Evolutionary conservation across 768 basidiomycete genomes (phyloP).

Genomic region (Lactarius indigo): DNA sequence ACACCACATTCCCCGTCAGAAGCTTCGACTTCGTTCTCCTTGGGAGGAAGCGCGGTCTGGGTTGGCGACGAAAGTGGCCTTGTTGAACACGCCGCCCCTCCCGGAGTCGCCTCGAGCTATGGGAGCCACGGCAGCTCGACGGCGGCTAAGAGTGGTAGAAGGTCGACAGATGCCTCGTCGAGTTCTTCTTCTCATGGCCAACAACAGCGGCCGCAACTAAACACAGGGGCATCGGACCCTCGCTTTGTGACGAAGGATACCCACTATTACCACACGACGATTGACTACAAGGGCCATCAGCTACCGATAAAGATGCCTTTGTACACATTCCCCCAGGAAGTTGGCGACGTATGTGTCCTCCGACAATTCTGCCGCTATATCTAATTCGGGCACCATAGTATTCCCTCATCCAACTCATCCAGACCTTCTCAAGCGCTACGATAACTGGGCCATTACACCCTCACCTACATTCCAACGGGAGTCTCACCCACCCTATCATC

Average conservation of each 20-base stretch:
- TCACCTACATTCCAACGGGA: conserved; percentile 90
- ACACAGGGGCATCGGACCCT: conserved; percentile 42
- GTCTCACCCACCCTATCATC: conserved; percentile 89
- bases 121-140: conserved; percentile 45
- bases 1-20: conserved; percentile 60
- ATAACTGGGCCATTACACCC: conserved; percentile 79
- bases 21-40: conserved; percentile 67
- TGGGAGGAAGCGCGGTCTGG: conserved; percentile 82
- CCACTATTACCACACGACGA: conserved; percentile 86
- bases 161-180: conserved; percentile 73
- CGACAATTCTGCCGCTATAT: not conserved
- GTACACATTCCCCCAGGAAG: conserved; percentile 87
- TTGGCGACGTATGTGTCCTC: conserved; percentile 77
- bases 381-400: conserved; percentile 50
- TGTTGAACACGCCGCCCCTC: conserved; percentile 38
- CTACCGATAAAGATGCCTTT: conserved; percentile 91
- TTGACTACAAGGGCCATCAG: conserved; percentile 77
- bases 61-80: conserved; percentile 67
- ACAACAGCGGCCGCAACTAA: conserved; percentile 31
- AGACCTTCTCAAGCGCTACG: conserved; percentile 68
- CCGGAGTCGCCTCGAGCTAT: conserved; percentile 30
- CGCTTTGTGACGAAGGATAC: conserved; percentile 71
- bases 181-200: conserved; percentile 61
- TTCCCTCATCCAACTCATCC: conserved; percentile 85
- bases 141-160: conserved; percentile 50